These are phyloP conservation scores for Lactifluus pinguis DNA, from an alignment of 768 basidiomycete genomes.

Conservation along the genomic window DNA sequence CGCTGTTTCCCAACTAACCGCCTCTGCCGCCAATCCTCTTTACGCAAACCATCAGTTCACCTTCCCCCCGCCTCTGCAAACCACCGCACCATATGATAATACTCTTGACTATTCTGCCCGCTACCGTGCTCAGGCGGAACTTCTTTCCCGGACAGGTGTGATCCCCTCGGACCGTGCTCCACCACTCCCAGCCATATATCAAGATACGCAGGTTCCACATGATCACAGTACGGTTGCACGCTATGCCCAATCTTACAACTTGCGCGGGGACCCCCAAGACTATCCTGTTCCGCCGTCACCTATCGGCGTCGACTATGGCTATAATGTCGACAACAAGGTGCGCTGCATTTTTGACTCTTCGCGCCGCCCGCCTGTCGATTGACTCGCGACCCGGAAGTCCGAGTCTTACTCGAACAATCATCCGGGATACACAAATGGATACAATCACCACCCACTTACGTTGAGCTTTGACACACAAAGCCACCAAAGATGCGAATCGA, in stretches of 20 bases:
- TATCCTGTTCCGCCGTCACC: constrained; percentile 14
- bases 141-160: constrained; percentile 30
- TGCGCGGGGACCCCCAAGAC: constrained; percentile 5
- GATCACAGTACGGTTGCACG: constrained; percentile 4
- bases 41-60: constrained; percentile 17
- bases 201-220: constrained; percentile 12
- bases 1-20: not conserved
- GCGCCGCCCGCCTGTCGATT: not conserved
- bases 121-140: constrained; percentile 40
- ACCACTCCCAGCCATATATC: constrained; percentile 14
- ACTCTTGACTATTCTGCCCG: constrained; percentile 36
- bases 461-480: constrained; percentile 19
- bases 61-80: constrained; percentile 6
- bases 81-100: constrained; percentile 10
- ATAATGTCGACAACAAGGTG: constrained; percentile 17
- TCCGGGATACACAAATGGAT: constrained; percentile 6
- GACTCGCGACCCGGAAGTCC: constrained; percentile 3
- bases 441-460: constrained; percentile 13
- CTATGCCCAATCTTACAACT: constrained; percentile 9
- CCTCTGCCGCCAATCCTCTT: not conserved
- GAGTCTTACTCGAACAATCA: not conserved
- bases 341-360: not conserved
- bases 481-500: constrained; percentile 23
- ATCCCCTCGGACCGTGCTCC: constrained; percentile 18
- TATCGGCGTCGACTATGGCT: constrained; percentile 11